Evolutionary conservation across 768 basidiomycete species (phyloP).

Genomic region (Boletus subcaerulescens): DNA sequence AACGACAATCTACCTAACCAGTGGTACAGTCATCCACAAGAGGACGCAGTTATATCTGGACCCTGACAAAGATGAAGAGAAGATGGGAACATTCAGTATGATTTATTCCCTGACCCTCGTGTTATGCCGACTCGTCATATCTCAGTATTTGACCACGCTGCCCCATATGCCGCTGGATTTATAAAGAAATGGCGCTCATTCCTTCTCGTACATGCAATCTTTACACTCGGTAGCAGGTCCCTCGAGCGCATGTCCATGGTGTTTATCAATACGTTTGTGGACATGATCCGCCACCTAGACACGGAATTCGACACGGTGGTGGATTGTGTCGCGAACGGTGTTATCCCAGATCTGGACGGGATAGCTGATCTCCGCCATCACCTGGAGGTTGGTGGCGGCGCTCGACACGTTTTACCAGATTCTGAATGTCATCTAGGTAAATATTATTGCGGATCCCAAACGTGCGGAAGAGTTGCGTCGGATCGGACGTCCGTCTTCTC

Average conservation of each 20-base stretch:
- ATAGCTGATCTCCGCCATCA: constrained; percentile 1
- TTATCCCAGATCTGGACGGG: neutral
- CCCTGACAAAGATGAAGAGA: constrained; percentile 6
- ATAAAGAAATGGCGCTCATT: constrained; percentile 11
- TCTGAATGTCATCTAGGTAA: neutral
- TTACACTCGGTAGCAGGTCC: constrained; percentile 1
- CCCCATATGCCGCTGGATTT: constrained; percentile 3
- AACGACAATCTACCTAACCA: neutral
- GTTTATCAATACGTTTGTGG: neutral
- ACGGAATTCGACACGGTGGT: neutral
- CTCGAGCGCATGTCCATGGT: constrained; percentile 1
- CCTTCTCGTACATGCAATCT: constrained; percentile 11
- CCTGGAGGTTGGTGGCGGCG: neutral
- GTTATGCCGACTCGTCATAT: neutral
- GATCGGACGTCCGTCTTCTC: constrained; percentile 13
- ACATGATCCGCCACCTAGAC: neutral
- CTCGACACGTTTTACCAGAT: neutral
- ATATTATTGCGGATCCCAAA: constrained; percentile 3
- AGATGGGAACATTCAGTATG: constrained; percentile 10
- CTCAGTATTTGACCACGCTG: constrained; percentile 6
- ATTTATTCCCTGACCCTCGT: neutral
- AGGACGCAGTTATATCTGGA: neutral
- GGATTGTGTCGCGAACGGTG: neutral
- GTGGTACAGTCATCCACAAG: neutral
- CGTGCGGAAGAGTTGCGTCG: constrained; percentile 8